Evolutionary conservation across 2,329 filamentous ascomycete genomes (phyloP).

Genomic region (Dothistroma pini): DNA sequence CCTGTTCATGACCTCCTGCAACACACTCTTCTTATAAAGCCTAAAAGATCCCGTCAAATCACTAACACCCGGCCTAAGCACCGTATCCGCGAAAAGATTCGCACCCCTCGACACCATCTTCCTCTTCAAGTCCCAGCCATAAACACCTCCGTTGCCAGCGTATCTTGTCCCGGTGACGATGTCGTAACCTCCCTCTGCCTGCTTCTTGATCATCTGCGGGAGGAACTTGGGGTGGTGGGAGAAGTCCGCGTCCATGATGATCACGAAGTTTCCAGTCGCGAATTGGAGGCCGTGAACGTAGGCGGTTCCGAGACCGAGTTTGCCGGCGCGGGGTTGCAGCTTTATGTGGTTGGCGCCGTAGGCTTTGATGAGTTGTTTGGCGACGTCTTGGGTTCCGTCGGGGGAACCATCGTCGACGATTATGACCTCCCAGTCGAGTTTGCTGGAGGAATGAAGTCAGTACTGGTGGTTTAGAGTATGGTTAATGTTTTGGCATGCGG

Average conservation of each 20-base stretch:
- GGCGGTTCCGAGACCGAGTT: slow-evolving; percentile 93
- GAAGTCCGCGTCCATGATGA: slow-evolving; percentile 99
- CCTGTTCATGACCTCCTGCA: slow-evolving; percentile 84
- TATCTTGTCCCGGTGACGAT: slow-evolving; percentile 97
- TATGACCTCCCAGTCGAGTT: slow-evolving; percentile 94
- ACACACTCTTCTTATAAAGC: slow-evolving; percentile 84
- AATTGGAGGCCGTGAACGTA: slow-evolving; percentile 94
- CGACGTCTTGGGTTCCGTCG: slow-evolving; percentile 89
- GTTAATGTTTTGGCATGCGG: too few relatives aligned
- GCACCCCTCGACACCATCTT: slow-evolving; percentile 77
- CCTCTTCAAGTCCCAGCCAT: slow-evolving; percentile 88
- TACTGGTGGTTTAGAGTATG: slow-evolving; percentile 7
- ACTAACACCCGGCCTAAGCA: slow-evolving; percentile 87
- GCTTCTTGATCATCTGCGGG: slow-evolving; percentile 81
- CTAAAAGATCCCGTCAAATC: slow-evolving; percentile 94
- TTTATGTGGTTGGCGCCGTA: slow-evolving; percentile 66
- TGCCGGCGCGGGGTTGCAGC: slow-evolving; percentile 85
- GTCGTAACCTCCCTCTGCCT: slow-evolving; percentile 77
- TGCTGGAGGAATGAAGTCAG: slow-evolving; percentile 49
- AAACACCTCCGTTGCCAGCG: slow-evolving; percentile 79
- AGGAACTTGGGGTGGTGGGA: slow-evolving; percentile 99
- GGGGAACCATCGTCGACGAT: slow-evolving; percentile 98
- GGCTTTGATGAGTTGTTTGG: slow-evolving; percentile 81
- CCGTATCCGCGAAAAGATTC: slow-evolving; percentile 93
- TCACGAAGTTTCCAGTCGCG: slow-evolving; percentile 86